Base-by-base conservation (phyloP, 345 rosid species). In the Dipteronia dyeriana region DNA sequence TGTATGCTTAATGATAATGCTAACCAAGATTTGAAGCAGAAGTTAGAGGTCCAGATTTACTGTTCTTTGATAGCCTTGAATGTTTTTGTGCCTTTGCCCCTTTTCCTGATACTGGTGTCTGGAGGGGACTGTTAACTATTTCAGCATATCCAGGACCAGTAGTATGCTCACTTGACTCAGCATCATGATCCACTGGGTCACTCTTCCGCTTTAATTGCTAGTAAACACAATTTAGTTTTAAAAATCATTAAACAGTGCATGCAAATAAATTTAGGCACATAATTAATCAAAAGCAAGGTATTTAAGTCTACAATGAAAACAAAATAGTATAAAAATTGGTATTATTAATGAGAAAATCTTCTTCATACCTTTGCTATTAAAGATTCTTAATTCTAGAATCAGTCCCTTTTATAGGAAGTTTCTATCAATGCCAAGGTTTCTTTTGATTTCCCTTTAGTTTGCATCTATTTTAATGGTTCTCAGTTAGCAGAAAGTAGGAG, bases 161-260 rank as follows among this genome's bases (percentile, higher is more conserved):
- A 66, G 79, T 79, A 87, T 87, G 82, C 74, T 88, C 97, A 67
- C 78, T 80, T 22, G 90, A 79, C 79, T 87, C 97, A 41, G 78
- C 88, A 80, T 85, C 84, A 68, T 82, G 89, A 79, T 86, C 90
- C 25, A 85, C 81, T 62, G 54, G 70, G 59, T 89, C 97, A 66
- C 88, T 85, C 94, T 91, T 94, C 83, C 94, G 85, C 93, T 94
- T 94, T 73, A 91, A 79, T 78, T 86, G 91, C 92, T 88, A 82
- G 74, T 68, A 43, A 25, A 14, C 77, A 62, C 29, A 81, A 75
- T 61, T 78, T 4, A 78, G 31, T 51, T 71, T 70, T 79, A 39
- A 49, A 62, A 56, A 77, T 66, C 25, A 74, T 54, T 66, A 66
- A 79, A 69, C 72, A 80, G 71, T 1, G 51, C 23, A 67, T 22